Conservation (phyloP, 163 green algal genomes). For the Chlamydomonas reinhardtii region DNA sequence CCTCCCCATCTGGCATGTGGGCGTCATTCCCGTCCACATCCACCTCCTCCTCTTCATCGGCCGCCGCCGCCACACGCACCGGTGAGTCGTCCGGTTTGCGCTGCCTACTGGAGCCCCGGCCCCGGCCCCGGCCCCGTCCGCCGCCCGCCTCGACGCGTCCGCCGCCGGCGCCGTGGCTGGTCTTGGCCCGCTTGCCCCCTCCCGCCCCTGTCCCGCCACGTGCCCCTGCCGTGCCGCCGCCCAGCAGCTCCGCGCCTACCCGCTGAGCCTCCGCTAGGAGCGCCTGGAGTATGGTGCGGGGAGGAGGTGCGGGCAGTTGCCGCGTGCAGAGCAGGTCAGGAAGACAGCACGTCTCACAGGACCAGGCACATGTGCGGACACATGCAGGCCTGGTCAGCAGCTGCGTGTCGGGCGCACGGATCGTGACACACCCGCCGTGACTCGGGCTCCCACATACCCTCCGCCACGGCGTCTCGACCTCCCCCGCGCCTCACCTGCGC, state of each 20-base stretch:
- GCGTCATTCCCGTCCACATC: neutral
- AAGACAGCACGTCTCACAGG: too few species aligned
- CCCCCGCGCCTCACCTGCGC: constrained; percentile 12
- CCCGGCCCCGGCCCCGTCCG: neutral
- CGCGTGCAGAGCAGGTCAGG: too few species aligned
- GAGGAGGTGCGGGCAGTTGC: too few species aligned
- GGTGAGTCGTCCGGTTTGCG: constrained; percentile 43
- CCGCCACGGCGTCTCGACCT: too few species aligned
- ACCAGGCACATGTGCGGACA: too few species aligned
- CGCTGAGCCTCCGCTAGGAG: constrained; percentile 32
- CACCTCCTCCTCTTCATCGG: neutral
- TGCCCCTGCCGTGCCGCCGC: neutral
- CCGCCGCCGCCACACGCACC: constrained; percentile 11
- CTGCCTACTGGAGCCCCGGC: constrained; percentile 8
- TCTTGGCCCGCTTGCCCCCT: constrained; percentile 15
- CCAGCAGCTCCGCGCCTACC: constrained; percentile 16
- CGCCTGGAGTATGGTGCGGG: neutral
- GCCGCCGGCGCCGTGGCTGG: constrained; percentile 9
- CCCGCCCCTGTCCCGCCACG: too few species aligned
- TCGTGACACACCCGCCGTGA: too few species aligned
- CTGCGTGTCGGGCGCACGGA: too few species aligned
- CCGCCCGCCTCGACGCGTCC: neutral
- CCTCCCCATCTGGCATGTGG: neutral
- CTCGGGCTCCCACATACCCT: too few species aligned
- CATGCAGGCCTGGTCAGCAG: too few species aligned